phyloP scores from a whole-genome alignment of 2,329 filamentous ascomycete genomes.

The Monascus ruber region DNA sequence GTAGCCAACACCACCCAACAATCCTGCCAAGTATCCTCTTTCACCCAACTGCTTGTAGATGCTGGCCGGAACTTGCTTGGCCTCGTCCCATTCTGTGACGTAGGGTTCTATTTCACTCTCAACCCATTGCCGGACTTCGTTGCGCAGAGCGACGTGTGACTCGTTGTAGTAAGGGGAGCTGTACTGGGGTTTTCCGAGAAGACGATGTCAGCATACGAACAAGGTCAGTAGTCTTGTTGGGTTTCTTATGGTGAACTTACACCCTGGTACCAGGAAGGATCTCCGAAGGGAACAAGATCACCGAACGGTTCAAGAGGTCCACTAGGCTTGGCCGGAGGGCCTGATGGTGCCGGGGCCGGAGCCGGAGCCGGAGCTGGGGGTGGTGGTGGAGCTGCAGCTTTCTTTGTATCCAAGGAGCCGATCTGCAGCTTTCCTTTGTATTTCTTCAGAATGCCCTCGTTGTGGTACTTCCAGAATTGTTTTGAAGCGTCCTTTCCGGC shows the following conservation, averaged over 20 bases:
- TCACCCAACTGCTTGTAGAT: constrained; percentile 96
- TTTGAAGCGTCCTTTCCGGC: constrained; percentile 58
- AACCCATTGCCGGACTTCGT: constrained; percentile 86
- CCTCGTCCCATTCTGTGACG: constrained; percentile 94
- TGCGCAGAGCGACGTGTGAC: constrained; percentile 78
- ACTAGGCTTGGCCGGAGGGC: constrained; percentile 41
- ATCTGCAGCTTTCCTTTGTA: constrained; percentile 50
- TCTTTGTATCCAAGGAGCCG: constrained; percentile 76
- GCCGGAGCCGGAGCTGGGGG: constrained; percentile 38
- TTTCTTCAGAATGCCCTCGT: constrained; percentile 50
- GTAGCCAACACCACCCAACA: constrained; percentile 63
- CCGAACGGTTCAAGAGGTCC: constrained; percentile 79
- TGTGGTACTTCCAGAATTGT: constrained; percentile 58
- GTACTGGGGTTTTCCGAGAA: constrained; percentile 46
- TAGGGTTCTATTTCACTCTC: constrained; percentile 80
- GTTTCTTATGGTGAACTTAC: constrained; percentile 42
- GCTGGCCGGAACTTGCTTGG: constrained; percentile 71
- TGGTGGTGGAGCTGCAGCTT: constrained; percentile 45
- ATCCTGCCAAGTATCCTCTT: constrained; percentile 79
- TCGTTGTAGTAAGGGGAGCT: constrained; percentile 96
- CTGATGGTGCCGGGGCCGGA: constrained; percentile 42
- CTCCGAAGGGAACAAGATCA: constrained; percentile 76
- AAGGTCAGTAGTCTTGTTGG: too few relatives aligned
- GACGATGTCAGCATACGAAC: not conserved
- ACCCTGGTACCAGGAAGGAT: constrained; percentile 89